These are phyloP conservation scores for Vishniacozyma victoriae DNA, from an alignment of 768 basidiomycete species.

Conservation along the genomic window DNA sequence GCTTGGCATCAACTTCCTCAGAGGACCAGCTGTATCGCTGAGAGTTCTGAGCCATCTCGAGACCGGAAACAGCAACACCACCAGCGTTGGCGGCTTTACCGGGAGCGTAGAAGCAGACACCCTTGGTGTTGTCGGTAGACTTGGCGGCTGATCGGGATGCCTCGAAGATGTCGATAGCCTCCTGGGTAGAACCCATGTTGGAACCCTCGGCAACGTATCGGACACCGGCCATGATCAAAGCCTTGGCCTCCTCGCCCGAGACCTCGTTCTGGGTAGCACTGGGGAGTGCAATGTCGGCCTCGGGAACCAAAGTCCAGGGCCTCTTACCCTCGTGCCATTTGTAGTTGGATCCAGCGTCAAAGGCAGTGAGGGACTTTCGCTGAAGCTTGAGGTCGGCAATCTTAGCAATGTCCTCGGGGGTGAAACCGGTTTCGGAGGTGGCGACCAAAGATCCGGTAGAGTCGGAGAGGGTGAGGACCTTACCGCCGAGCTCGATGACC, in stretches of 20 bases:
- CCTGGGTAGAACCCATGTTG: constrained; percentile 70
- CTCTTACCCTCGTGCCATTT: constrained; percentile 52
- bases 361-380: constrained; percentile 41
- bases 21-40: constrained; percentile 56
- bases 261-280: constrained; percentile 54
- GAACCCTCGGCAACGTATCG: constrained; percentile 70
- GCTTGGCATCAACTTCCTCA: constrained; percentile 61
- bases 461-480: constrained; percentile 67
- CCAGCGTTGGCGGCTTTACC: constrained; percentile 65
- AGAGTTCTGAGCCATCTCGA: constrained; percentile 77
- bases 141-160: constrained; percentile 52
- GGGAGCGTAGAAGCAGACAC: constrained; percentile 65
- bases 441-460: constrained; percentile 64
- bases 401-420: constrained; percentile 53
- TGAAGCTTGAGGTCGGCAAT: constrained; percentile 48
- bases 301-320: constrained; percentile 63
- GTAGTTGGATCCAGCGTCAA: constrained; percentile 49
- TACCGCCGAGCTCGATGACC: constrained; percentile 68
- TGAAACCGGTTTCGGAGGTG: constrained; percentile 55
- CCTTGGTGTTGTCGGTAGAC: constrained; percentile 43
- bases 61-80: constrained; percentile 70
- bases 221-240: constrained; percentile 62
- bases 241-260: constrained; percentile 60
- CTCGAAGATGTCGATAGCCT: constrained; percentile 69
- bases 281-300: constrained; percentile 64